phyloP scores from a whole-genome alignment of 495 filamentous ascomycete genomes.

The Amorphotheca resinae region DNA sequence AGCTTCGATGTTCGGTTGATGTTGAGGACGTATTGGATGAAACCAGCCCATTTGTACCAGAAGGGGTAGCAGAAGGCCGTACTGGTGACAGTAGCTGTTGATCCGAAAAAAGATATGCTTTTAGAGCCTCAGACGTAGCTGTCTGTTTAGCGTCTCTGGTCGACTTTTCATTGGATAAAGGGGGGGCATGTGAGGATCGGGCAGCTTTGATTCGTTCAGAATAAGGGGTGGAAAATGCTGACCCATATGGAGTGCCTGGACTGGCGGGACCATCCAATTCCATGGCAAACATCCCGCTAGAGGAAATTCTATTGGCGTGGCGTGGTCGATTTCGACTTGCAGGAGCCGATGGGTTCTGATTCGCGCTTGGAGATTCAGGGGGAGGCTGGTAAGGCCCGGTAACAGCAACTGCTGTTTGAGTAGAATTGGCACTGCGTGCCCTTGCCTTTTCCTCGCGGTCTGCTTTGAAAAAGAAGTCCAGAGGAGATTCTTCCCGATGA shows the following conservation, averaged over 20 bases:
- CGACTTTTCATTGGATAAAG: neutral
- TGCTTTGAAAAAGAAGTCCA: slow-evolving; percentile 82
- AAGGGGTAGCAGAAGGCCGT: neutral
- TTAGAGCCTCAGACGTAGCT: slow-evolving; percentile 25
- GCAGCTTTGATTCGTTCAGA: slow-evolving; percentile 51
- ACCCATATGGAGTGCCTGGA: slow-evolving; percentile 38
- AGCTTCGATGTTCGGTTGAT: neutral
- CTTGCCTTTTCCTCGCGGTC: slow-evolving; percentile 64
- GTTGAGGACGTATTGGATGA: neutral
- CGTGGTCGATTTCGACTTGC: slow-evolving; percentile 19
- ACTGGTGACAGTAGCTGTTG: slow-evolving; percentile 5
- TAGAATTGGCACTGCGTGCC: slow-evolving; percentile 33
- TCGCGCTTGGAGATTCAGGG: slow-evolving; percentile 20
- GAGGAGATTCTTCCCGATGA: slow-evolving; percentile 53
- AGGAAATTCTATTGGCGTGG: slow-evolving; percentile 27
- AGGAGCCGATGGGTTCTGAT: slow-evolving; percentile 18
- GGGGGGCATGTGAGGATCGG: slow-evolving; percentile 12
- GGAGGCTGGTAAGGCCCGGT: slow-evolving; percentile 28
- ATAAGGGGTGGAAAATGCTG: slow-evolving; percentile 56
- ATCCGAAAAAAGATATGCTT: slow-evolving; percentile 28
- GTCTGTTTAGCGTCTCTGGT: slow-evolving; percentile 2
- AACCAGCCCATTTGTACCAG: neutral
- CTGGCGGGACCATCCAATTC: slow-evolving; percentile 47
- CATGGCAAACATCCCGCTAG: slow-evolving; percentile 47
- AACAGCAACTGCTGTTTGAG: slow-evolving; percentile 5